A percentile compares a stretch with the other conserved stretches of the same genome.
Conservation (phyloP, 208 protist species). For the Trichomonas tenax region DNA sequence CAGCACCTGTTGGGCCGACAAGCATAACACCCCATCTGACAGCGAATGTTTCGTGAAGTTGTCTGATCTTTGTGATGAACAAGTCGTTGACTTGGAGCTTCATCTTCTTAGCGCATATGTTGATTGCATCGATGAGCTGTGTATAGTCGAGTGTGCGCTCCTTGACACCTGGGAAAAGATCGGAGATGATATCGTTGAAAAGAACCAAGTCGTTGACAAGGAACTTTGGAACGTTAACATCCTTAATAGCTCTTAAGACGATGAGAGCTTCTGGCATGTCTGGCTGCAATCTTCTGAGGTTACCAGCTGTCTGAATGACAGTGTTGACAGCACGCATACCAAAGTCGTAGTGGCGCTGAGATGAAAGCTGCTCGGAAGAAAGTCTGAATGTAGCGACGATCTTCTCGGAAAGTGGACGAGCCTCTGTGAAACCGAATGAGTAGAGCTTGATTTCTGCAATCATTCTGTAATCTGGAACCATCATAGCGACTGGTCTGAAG, state of each 20-base stretch:
- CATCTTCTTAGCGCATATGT: conserved; percentile 47
- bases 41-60: conserved; percentile 89
- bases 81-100: conserved; percentile 70
- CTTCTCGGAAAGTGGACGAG: conserved; percentile 72
- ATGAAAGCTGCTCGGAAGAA: conserved; percentile 79
- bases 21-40: conserved; percentile 89
- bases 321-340: conserved; percentile 94
- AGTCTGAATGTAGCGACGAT: conserved; percentile 87
- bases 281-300: conserved; percentile 72
- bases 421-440: conserved; percentile 87
- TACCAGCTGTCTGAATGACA: conserved; percentile 79
- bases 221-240: conserved; percentile 93
- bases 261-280: conserved; percentile 71
- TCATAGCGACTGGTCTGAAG: conserved; percentile 66
- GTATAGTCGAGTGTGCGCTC: conserved; percentile 69
- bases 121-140: conserved; percentile 56
- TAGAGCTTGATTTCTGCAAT: conserved; percentile 90
- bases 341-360: conserved; percentile 93
- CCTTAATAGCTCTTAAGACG: conserved; percentile 71
- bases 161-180: conserved; percentile 81
- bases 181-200: conserved; percentile 81
- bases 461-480: conserved; percentile 95
- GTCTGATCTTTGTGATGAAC: conserved; percentile 82
- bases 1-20: conserved; percentile 79
- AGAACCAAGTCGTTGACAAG: conserved; percentile 61